These are phyloP conservation scores for Oryza brachyantha DNA, from an alignment of 176 grass and related monocot species.

Conservation along the genomic window DNA sequence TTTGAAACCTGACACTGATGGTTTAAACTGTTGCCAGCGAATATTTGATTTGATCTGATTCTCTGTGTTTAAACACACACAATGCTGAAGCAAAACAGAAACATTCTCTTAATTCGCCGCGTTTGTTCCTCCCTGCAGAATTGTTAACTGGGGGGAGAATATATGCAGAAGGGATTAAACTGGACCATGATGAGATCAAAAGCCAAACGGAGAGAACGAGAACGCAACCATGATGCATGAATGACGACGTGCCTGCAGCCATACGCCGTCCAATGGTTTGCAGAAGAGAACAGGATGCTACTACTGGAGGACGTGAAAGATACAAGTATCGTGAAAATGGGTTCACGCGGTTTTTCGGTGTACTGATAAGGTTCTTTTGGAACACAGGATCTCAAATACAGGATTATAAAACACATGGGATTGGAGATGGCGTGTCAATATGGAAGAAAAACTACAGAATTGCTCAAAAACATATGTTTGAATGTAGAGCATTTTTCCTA, in stretches of 20 bases:
- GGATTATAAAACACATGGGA: too few species aligned
- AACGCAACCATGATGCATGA: not conserved
- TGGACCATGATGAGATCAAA: slow-evolving; percentile 8
- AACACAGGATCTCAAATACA: too few species aligned
- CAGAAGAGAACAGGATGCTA: slow-evolving; percentile 34
- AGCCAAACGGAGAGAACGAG: not conserved
- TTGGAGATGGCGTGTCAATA: too few species aligned
- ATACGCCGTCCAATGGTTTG: slow-evolving; percentile 7
- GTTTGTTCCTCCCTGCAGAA: not conserved
- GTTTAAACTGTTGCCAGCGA: not conserved
- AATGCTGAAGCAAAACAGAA: not conserved
- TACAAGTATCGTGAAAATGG: too few species aligned
- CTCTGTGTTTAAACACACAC: not conserved
- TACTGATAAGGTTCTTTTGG: too few species aligned
- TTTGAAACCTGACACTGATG: not conserved
- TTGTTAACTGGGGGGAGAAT: not conserved
- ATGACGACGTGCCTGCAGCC: not conserved
- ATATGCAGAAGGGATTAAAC: slow-evolving; percentile 23
- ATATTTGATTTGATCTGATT: slow-evolving; percentile 18
- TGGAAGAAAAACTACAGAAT: too few species aligned
- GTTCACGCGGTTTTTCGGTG: too few species aligned
- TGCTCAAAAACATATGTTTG: too few species aligned
- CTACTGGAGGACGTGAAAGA: too few species aligned
- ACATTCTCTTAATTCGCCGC: not conserved
- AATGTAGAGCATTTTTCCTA: too few species aligned